Base-by-base conservation (phyloP, 805 yeast species). In the Candida morakotiae region DNA sequence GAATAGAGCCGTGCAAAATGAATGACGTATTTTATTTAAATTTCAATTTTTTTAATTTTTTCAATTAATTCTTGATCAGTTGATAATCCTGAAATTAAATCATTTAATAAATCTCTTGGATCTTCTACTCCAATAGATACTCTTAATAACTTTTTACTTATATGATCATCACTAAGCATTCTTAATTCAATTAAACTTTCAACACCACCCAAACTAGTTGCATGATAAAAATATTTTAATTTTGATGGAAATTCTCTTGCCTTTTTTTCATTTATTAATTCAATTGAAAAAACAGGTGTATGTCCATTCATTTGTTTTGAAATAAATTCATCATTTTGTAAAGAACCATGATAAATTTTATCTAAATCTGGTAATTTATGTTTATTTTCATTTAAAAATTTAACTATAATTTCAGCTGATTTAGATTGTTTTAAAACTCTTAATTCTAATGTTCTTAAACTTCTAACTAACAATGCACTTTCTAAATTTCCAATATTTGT, bases 171-270 rank as follows among this genome's bases (percentile, higher is more conserved):
- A 40, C 54, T 73, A 62, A 89, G 53, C 0, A 87, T 81, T 53
- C 96, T 77, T 95, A 96, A 87, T 60, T 89, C 97, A 40, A 89
- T 78, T 52, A 88, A 65, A 31, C 94, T 83, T 60, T 91, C 97
- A 10, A 84, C 86, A 16, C 97, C 96, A 27, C 97, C 97, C 19
- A 91, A 67, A 2, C 96, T 87, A 0, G 96, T 88, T 3, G 96
- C 95, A 60, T 89, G 98, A 48, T 81, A 83, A 65, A 88, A 87
- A 45, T 74, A 75, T 47, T 77, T 73, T 41, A 87, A 64, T 41
- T 67, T 73, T 2, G 81, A 66, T 6, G 95, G 94, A 11, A 89
- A 64, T 8, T 48, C 38, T 45, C 70, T 75, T 0, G 96, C 95
- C 25, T 67, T 59, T 6, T 75, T 76, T 33, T 64, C 72, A 9